Evolutionary conservation across 129 eudicot species (phyloP).

Genomic region (Flaveria trinervia): DNA sequence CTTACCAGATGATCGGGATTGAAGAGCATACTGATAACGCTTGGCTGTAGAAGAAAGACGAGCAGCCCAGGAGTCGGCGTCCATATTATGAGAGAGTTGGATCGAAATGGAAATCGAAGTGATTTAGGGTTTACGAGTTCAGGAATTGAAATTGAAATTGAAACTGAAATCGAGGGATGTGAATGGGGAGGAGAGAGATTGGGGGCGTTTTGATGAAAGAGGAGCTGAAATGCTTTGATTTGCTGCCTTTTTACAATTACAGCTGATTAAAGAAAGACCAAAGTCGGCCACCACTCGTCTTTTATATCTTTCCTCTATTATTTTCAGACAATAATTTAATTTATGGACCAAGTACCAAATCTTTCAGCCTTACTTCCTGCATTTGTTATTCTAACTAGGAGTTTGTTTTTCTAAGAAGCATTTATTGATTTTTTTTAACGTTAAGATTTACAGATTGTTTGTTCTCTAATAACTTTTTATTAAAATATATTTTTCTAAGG

Average conservation of each 20-base stretch:
- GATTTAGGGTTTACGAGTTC: conserved; percentile 39
- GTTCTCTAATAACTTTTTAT: too few relatives aligned
- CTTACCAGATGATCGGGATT: conserved; percentile 83
- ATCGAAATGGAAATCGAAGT: conserved; percentile 22
- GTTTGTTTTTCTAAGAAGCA: too few relatives aligned
- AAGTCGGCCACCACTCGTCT: conserved; percentile 28
- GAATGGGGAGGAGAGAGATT: conserved; percentile 16
- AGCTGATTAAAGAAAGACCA: background rate
- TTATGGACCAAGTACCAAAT: too few relatives aligned
- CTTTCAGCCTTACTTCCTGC: too few relatives aligned
- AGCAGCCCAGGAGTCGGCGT: conserved; percentile 86
- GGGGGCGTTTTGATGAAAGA: conserved; percentile 25
- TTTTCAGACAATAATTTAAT: too few relatives aligned
- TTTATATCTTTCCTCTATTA: background rate
- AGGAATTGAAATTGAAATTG: background rate
- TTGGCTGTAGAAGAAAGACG: conserved; percentile 81
- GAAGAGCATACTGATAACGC: conserved; percentile 77
- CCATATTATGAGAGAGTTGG: conserved; percentile 46
- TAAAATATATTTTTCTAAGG: too few relatives aligned
- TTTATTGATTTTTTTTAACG: too few relatives aligned
- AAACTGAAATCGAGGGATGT: background rate
- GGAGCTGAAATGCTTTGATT: conserved; percentile 1
- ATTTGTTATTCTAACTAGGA: too few relatives aligned
- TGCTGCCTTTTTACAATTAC: background rate
- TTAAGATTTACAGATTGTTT: too few relatives aligned